Conservation (phyloP, 2,329 filamentous ascomycete species). For the Cladosporium sp. region DNA sequence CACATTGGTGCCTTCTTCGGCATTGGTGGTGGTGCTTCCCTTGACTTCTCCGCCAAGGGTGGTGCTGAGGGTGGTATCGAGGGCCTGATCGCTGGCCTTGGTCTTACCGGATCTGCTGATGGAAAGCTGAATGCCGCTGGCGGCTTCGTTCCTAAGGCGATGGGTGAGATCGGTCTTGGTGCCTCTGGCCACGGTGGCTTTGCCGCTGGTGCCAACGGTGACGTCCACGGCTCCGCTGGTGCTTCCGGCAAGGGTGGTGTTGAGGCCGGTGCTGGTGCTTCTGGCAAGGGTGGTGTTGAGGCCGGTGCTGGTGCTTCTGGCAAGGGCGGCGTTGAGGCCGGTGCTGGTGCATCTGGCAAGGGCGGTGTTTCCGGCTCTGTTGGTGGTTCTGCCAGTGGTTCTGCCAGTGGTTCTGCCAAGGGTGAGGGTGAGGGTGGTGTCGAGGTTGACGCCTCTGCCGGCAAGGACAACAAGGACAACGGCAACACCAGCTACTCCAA, state of each 20-base stretch:
- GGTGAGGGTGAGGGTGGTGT: conserved; percentile 1
- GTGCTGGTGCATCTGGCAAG: neutral
- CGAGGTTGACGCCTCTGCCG: conserved; percentile 3
- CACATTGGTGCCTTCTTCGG: conserved; percentile 13
- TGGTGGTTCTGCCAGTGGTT: conserved; percentile 4
- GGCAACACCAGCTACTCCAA: conserved; percentile 8
- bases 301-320: neutral
- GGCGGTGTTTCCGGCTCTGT: conserved; percentile 10
- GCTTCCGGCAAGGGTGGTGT: neutral
- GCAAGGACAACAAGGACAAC: conserved; percentile 5
- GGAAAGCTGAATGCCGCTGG: conserved; percentile 11
- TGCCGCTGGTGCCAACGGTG: conserved; percentile 1
- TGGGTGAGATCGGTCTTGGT: conserved; percentile 16
- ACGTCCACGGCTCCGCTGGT: neutral
- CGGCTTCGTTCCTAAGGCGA: conserved; percentile 12
- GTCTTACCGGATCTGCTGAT: conserved; percentile 13
- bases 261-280: neutral
- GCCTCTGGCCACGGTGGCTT: conserved; percentile 8
- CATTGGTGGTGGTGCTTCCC: neutral
- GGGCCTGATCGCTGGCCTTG: conserved; percentile 16
- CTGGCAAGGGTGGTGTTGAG: neutral
- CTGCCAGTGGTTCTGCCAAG: neutral
- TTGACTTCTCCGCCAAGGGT: neutral
- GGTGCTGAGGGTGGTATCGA: conserved; percentile 9
- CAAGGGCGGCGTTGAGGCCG: neutral